Evolutionary conservation across 768 basidiomycete species (phyloP), one percentile per base, ranked within the genome.

Genomic region (Termitomyces sp.): DNA sequence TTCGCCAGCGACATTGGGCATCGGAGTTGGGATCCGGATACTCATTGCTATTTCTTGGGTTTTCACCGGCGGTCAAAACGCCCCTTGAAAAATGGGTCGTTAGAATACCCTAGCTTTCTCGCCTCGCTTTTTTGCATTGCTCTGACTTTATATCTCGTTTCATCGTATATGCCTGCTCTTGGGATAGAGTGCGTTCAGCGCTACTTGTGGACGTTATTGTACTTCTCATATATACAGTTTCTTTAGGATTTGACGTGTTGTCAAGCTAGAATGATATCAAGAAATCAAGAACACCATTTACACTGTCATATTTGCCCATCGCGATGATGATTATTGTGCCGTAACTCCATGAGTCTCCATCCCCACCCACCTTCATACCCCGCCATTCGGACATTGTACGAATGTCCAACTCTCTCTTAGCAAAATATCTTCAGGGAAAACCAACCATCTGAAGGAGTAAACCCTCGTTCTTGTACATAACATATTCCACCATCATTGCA

Each of bases 31-130:
- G 12, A 57, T 91, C 49, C 77, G 89, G 10, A 60, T 88, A 40
- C 54, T 89, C 56, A 74, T 89, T 55, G 70, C 85, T 6, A 36
- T 87, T 2, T 77, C 76, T 54, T 91, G 89, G 89, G 63, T 88
- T 2, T 79, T 88, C 60, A 75, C 88, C 2, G 86, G 83, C 0
- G 73, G 67, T 15, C 77, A 78, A 57, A 27, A n/a, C 1, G 5
- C 48, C 33, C 22, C 22, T 27, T 49, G 47, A 36, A 49, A n/a
- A 2, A 23, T 35, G 33, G 15, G 9, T 35, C 33, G 22, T 15
- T 23, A 33, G 18, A 9, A 45, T 47, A 35, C 20, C 32, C 12
- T 7, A 45, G 15, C 13, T 9, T 47, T 46, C 1, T 20, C 7
- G 7, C 22, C n/a, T 48, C 23, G 22, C 33, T 25, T 39, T 42